These are phyloP conservation scores for Didymella pomorum DNA, from an alignment of 2,329 filamentous ascomycete genomes.

Conservation along the genomic window DNA sequence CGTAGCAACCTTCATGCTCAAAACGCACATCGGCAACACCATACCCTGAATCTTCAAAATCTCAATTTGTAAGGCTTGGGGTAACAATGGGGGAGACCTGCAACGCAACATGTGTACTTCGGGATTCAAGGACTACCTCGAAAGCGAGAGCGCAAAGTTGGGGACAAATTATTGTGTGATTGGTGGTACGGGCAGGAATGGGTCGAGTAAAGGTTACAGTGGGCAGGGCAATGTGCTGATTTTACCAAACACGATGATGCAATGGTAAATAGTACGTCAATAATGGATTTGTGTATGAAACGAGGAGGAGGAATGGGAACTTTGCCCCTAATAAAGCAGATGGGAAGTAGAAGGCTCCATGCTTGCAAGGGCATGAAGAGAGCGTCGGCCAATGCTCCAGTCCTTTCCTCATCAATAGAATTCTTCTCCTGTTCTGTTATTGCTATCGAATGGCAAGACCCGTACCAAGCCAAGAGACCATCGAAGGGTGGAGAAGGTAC, in stretches of 20 bases:
- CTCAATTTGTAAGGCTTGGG: too few relatives aligned
- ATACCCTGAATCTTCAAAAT: neutral
- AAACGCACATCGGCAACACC: neutral
- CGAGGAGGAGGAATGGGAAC: neutral
- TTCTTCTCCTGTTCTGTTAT: too few relatives aligned
- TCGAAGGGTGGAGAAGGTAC: slow-evolving; percentile 1
- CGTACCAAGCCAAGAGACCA: too few relatives aligned
- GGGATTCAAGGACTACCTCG: neutral
- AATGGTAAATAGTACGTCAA: neutral
- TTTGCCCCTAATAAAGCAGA: neutral
- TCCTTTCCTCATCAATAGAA: too few relatives aligned
- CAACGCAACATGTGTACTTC: neutral
- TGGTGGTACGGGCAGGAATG: neutral
- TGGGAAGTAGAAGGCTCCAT: neutral
- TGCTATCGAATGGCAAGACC: too few relatives aligned
- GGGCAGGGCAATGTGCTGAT: neutral
- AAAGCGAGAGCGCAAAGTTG: neutral
- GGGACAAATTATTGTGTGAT: neutral
- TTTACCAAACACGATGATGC: neutral
- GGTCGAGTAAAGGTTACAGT: neutral
- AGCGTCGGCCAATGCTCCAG: neutral
- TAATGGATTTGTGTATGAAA: neutral
- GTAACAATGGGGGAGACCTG: too few relatives aligned
- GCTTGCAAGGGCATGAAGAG: neutral
- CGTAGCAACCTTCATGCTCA: neutral